These are phyloP conservation scores for Dactylellina sp. DNA, from an alignment of 2,329 filamentous ascomycete species.

Conservation along the genomic window DNA sequence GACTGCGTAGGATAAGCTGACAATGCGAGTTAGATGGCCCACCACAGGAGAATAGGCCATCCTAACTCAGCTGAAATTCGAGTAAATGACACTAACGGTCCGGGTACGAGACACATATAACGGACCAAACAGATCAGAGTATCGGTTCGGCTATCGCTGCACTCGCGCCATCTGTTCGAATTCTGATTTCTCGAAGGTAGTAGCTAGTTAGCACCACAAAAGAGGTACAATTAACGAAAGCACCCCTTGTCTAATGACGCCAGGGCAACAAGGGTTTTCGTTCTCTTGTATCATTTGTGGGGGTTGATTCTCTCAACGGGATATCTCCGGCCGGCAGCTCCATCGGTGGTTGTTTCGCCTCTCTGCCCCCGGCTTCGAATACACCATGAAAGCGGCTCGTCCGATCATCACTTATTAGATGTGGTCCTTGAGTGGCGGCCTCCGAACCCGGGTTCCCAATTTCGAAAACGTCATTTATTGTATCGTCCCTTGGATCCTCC, in stretches of 20 bases:
- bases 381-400: neutral
- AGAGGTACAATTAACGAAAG: too few species aligned
- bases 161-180: too few species aligned
- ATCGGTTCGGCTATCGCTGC: too few species aligned
- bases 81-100: too few species aligned
- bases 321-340: constrained; percentile 33
- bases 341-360: constrained; percentile 22
- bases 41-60: too few species aligned
- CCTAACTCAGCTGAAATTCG: too few species aligned
- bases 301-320: neutral
- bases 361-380: constrained; percentile 8
- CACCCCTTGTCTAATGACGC: neutral
- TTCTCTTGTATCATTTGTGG: constrained; percentile 16
- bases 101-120: too few species aligned
- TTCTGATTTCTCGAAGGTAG: too few species aligned
- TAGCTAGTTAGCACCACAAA: too few species aligned
- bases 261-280: constrained; percentile 4
- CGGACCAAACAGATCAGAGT: too few species aligned
- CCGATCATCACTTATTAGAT: neutral
- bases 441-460: constrained; percentile 16
- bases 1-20: too few species aligned
- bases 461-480: constrained; percentile 32
- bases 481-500: constrained; percentile 22
- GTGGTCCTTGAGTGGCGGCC: neutral
- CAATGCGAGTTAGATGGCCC: too few species aligned